A percentile compares a stretch with the other conserved stretches of the same genome.
These are phyloP conservation scores for Elaeis guineensis DNA, from an alignment of 176 grass and related monocot genomes.

Conservation along the genomic window DNA sequence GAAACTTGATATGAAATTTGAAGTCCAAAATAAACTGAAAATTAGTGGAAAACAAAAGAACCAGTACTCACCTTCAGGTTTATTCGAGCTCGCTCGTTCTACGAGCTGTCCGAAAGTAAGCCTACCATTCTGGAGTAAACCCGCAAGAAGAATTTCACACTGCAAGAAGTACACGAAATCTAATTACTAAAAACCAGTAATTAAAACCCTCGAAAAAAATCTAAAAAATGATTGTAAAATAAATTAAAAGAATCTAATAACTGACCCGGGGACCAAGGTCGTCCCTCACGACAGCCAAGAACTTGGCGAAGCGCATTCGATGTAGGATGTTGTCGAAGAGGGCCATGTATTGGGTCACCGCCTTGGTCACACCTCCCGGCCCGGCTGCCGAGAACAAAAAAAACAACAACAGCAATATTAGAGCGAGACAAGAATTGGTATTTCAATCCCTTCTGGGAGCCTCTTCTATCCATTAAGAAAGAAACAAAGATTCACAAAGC, in stretches of 20 bases:
- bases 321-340: constrained; percentile 75
- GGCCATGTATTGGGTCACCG: constrained; percentile 44
- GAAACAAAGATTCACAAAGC: background rate
- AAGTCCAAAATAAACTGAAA: no score
- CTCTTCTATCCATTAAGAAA: no score
- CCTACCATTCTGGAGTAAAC: constrained; percentile 78
- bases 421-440: no score
- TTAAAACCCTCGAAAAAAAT: no score
- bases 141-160: constrained; percentile 68
- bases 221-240: background rate
- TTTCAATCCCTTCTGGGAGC: no score
- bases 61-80: constrained; percentile 17
- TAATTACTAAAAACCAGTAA: no score
- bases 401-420: background rate
- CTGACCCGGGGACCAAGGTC: constrained; percentile 41
- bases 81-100: constrained; percentile 39
- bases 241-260: background rate
- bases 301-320: constrained; percentile 68
- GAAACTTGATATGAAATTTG: no score
- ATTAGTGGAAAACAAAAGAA: background rate
- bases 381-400: constrained; percentile 14
- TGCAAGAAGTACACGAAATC: constrained; percentile 20
- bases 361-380: constrained; percentile 25
- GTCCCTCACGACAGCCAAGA: constrained; percentile 36
- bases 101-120: constrained; percentile 87